phyloP scores from a whole-genome alignment of 768 basidiomycete genomes.

The Lactarius sanguifluus region DNA sequence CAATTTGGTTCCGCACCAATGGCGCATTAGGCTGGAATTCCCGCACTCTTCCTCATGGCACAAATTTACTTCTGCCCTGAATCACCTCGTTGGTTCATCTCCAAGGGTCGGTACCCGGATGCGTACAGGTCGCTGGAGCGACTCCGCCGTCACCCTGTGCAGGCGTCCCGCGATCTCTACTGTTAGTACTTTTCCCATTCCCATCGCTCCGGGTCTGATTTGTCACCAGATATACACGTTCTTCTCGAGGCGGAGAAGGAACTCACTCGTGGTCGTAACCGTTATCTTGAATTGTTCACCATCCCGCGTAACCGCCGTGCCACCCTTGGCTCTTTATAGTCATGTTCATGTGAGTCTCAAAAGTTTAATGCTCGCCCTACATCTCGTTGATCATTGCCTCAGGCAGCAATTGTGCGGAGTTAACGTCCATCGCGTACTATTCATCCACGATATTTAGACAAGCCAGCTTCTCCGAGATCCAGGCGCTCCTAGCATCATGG shows the following conservation, averaged over 20 bases:
- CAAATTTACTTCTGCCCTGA: slow-evolving; percentile 56
- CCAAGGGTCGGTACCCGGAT: slow-evolving; percentile 66
- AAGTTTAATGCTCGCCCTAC: neutral
- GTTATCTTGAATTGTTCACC: slow-evolving; percentile 68
- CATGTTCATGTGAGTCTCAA: slow-evolving; percentile 53
- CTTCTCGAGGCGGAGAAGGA: slow-evolving; percentile 66
- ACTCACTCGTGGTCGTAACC: slow-evolving; percentile 53
- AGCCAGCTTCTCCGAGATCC: slow-evolving; percentile 54
- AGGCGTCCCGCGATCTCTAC: slow-evolving; percentile 80
- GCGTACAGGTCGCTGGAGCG: slow-evolving; percentile 63
- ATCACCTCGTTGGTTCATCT: slow-evolving; percentile 85
- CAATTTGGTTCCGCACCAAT: neutral
- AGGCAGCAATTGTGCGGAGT: slow-evolving; percentile 84
- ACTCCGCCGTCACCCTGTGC: slow-evolving; percentile 65
- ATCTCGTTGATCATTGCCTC: neutral
- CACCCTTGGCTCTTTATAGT: slow-evolving; percentile 60
- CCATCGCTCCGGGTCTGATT: neutral
- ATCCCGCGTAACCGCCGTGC: slow-evolving; percentile 73
- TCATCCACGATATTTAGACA: slow-evolving; percentile 70
- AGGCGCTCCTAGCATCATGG: slow-evolving; percentile 59
- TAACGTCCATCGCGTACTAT: slow-evolving; percentile 80
- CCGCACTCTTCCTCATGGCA: slow-evolving; percentile 41
- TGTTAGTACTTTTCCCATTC: slow-evolving; percentile 36
- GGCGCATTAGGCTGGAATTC: slow-evolving; percentile 40
- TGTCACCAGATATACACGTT: slow-evolving; percentile 55